Conservation (phyloP, 2,329 filamentous ascomycete genomes). For the Diaporthe citri region DNA sequence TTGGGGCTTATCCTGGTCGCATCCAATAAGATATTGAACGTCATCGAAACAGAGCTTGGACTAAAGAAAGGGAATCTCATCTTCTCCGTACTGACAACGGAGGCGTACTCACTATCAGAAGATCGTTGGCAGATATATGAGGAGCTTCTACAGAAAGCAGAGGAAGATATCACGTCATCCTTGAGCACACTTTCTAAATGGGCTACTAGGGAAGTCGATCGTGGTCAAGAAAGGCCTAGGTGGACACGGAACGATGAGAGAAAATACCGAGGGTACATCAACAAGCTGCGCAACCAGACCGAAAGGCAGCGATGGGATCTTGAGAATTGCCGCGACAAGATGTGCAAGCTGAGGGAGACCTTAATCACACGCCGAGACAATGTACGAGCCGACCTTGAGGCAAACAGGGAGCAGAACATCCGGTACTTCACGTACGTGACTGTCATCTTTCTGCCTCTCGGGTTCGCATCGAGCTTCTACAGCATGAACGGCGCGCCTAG, state of each 20-base stretch:
- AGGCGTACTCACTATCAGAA: background rate
- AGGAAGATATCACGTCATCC: slow-evolving; percentile 20
- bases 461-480: slow-evolving; percentile 49
- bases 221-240: slow-evolving; percentile 46
- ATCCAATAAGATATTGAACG: background rate
- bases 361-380: slow-evolving; percentile 28
- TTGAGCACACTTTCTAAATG: slow-evolving; percentile 40
- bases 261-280: slow-evolving; percentile 45
- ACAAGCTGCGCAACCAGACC: slow-evolving; percentile 14
- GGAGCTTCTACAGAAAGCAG: slow-evolving; percentile 7
- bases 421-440: slow-evolving; percentile 52
- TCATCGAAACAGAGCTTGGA: background rate
- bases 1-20: background rate
- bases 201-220: slow-evolving; percentile 45
- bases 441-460: slow-evolving; percentile 50
- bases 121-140: slow-evolving; percentile 25
- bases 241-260: slow-evolving; percentile 50
- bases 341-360: slow-evolving; percentile 1
- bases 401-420: slow-evolving; percentile 46
- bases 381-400: slow-evolving; percentile 36
- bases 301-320: slow-evolving; percentile 13
- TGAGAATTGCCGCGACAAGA: slow-evolving; percentile 6
- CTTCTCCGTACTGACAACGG: background rate
- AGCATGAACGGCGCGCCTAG: slow-evolving; percentile 48
- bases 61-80: background rate